phyloP scores from a whole-genome alignment of 495 filamentous ascomycete genomes.

The Neurospora terricola region DNA sequence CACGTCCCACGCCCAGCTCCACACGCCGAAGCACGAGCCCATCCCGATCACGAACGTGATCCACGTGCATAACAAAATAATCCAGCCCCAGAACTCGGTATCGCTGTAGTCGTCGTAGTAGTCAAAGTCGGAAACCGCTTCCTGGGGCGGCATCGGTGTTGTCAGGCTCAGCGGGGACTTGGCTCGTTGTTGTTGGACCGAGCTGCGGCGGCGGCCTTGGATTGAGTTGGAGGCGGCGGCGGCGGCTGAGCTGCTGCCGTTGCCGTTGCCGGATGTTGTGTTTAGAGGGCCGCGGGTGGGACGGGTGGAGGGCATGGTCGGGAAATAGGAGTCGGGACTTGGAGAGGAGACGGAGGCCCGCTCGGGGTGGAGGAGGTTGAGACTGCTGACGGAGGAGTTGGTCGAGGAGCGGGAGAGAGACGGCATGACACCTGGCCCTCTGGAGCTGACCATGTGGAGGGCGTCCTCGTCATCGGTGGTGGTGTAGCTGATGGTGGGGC shows the following conservation, averaged over 20 bases:
- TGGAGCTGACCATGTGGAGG: slow-evolving; percentile 43
- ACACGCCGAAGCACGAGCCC: slow-evolving; percentile 92
- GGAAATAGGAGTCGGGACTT: slow-evolving; percentile 58
- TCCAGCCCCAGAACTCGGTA: slow-evolving; percentile 95
- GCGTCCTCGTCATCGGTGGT: slow-evolving; percentile 77
- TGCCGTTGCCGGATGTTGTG: neutral
- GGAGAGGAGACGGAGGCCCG: slow-evolving; percentile 40
- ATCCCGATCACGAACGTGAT: slow-evolving; percentile 90
- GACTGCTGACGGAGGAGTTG: slow-evolving; percentile 19
- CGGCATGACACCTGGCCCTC: slow-evolving; percentile 7
- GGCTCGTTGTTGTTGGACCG: slow-evolving; percentile 37
- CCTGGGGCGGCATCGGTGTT: slow-evolving; percentile 28
- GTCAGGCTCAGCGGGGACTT: slow-evolving; percentile 52
- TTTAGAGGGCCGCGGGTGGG: neutral
- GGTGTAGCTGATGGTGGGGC: slow-evolving; percentile 52
- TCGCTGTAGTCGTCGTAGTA: slow-evolving; percentile 75
- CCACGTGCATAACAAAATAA: slow-evolving; percentile 83
- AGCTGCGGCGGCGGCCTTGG: slow-evolving; percentile 34
- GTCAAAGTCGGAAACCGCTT: slow-evolving; percentile 16
- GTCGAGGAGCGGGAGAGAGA: slow-evolving; percentile 14
- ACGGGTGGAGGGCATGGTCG: slow-evolving; percentile 18
- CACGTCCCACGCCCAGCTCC: slow-evolving; percentile 99
- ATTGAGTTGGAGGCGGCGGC: slow-evolving; percentile 13
- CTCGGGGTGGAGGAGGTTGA: slow-evolving; percentile 31
- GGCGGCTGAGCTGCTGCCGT: neutral